Evolutionary conservation across 495 filamentous ascomycete genomes (phyloP).

Genomic region (Cercophora samala): DNA sequence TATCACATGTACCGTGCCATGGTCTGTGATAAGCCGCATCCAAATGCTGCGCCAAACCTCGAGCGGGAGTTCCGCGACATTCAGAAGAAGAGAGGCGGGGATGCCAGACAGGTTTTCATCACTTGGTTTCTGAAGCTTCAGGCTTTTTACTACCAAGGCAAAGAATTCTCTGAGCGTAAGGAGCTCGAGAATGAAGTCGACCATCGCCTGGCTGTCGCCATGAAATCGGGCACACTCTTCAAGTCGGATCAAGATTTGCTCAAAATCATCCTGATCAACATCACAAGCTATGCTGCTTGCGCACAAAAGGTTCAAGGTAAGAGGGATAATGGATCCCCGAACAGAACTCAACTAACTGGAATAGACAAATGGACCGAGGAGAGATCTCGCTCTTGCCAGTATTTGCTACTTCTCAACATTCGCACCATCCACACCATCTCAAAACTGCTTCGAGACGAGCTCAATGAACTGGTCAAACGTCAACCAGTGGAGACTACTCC

Average conservation of each 20-base stretch:
- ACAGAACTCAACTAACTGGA: slow-evolving; percentile 25
- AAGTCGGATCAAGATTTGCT: slow-evolving; percentile 61
- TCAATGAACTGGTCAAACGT: slow-evolving; percentile 24
- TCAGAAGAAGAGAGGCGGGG: slow-evolving; percentile 26
- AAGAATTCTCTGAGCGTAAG: slow-evolving; percentile 64
- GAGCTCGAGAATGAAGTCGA: slow-evolving; percentile 86
- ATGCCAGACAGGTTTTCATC: slow-evolving; percentile 48
- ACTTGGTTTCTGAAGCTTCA: slow-evolving; percentile 88
- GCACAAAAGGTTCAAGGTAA: slow-evolving; percentile 59
- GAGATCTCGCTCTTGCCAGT: slow-evolving; percentile 58
- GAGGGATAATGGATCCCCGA: slow-evolving; percentile 19
- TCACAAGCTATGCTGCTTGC: slow-evolving; percentile 75
- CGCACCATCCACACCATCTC: slow-evolving; percentile 76
- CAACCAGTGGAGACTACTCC: not conserved
- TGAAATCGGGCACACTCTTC: slow-evolving; percentile 54
- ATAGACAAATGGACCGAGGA: slow-evolving; percentile 37
- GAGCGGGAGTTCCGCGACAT: slow-evolving; percentile 73
- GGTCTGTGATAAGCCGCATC: slow-evolving; percentile 67
- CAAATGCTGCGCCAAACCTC: slow-evolving; percentile 68
- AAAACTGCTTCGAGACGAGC: slow-evolving; percentile 54
- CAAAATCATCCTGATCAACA: slow-evolving; percentile 80
- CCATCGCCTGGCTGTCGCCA: slow-evolving; percentile 65
- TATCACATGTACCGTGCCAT: slow-evolving; percentile 88
- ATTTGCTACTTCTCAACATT: slow-evolving; percentile 75
- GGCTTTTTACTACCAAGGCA: slow-evolving; percentile 74